These are phyloP conservation scores for Chaetomiaceae sp. DNA, from an alignment of 2,329 filamentous ascomycete genomes.

Conservation along the genomic window DNA sequence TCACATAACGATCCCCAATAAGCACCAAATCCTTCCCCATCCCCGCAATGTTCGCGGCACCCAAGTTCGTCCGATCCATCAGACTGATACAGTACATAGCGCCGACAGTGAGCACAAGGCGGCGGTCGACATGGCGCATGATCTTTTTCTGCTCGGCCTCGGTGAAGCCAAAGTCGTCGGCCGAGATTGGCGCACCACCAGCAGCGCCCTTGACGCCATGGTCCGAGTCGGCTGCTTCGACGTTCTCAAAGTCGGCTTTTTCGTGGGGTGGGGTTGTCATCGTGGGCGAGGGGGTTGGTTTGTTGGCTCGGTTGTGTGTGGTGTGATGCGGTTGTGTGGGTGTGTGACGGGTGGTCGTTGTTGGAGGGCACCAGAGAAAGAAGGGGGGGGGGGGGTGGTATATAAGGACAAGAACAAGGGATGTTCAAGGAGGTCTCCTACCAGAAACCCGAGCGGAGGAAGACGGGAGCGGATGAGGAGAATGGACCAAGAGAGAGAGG, in stretches of 20 bases:
- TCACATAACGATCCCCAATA: conserved; percentile 42
- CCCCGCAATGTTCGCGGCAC: conserved; percentile 67
- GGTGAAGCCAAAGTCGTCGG: conserved; percentile 45
- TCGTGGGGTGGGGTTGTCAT: conserved; percentile 12
- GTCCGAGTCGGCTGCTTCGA: conserved; percentile 16
- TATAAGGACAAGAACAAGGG: neutral
- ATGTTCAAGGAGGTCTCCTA: neutral
- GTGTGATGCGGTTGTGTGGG: neutral
- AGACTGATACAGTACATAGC: conserved; percentile 69
- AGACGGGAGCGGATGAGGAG: neutral
- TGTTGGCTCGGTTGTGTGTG: too few relatives aligned
- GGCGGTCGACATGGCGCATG: conserved; percentile 63
- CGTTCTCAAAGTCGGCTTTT: conserved; percentile 12
- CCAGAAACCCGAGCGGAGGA: neutral
- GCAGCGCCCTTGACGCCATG: conserved; percentile 1
- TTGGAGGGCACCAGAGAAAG: too few relatives aligned
- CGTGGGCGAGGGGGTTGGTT: neutral
- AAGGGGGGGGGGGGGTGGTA: too few relatives aligned
- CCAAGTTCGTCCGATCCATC: conserved; percentile 75
- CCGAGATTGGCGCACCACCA: conserved; percentile 6
- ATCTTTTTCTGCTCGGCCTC: conserved; percentile 61
- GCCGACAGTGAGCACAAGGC: conserved; percentile 57
- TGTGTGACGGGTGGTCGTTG: too few relatives aligned
- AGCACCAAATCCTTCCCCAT: conserved; percentile 47
- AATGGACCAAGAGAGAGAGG: neutral